A percentile compares a stretch with the other conserved stretches of the same genome.
These are phyloP conservation scores for Streptanthus diversifolius DNA, from an alignment of 345 rosid species.

Conservation along the genomic window DNA sequence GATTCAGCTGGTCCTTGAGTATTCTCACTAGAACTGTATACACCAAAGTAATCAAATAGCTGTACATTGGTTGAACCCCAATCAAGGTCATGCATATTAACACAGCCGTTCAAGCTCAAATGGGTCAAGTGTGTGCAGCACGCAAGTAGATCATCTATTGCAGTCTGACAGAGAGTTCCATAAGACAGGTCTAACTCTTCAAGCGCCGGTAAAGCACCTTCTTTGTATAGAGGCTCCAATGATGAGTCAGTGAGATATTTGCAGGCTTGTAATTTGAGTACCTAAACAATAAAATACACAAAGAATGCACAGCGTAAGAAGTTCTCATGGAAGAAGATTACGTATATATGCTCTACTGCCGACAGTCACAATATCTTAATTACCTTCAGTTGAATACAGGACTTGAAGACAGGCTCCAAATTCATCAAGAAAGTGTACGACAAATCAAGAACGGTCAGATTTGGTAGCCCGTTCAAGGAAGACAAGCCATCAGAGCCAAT, in stretches of 20 bases:
- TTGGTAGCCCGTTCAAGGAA: slow-evolving; percentile 58
- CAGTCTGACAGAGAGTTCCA: slow-evolving; percentile 84
- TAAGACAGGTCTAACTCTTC: slow-evolving; percentile 90
- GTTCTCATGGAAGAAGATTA: background rate
- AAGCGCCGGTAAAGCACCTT: slow-evolving; percentile 72
- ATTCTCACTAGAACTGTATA: slow-evolving; percentile 29
- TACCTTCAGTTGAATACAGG: slow-evolving; percentile 90
- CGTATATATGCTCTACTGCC: background rate
- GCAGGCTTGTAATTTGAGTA: slow-evolving; percentile 94
- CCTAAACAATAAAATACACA: slow-evolving; percentile 40
- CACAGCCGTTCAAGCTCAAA: slow-evolving; percentile 90
- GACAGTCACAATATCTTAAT: background rate
- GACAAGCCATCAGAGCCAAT: slow-evolving; percentile 78
- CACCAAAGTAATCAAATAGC: slow-evolving; percentile 37
- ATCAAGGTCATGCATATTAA: slow-evolving; percentile 89
- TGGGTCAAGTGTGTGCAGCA: slow-evolving; percentile 89
- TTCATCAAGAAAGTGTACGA: slow-evolving; percentile 85
- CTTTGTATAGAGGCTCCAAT: slow-evolving; percentile 88
- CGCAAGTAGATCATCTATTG: slow-evolving; percentile 94
- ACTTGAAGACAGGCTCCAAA: slow-evolving; percentile 76
- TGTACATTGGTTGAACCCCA: slow-evolving; percentile 63
- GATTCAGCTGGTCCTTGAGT: slow-evolving; percentile 40
- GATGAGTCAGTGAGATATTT: slow-evolving; percentile 84
- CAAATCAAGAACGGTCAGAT: slow-evolving; percentile 71
- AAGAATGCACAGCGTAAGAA: background rate